phyloP scores from a whole-genome alignment of 306 rosid genomes.

The Oemleria cerasiformis region DNA sequence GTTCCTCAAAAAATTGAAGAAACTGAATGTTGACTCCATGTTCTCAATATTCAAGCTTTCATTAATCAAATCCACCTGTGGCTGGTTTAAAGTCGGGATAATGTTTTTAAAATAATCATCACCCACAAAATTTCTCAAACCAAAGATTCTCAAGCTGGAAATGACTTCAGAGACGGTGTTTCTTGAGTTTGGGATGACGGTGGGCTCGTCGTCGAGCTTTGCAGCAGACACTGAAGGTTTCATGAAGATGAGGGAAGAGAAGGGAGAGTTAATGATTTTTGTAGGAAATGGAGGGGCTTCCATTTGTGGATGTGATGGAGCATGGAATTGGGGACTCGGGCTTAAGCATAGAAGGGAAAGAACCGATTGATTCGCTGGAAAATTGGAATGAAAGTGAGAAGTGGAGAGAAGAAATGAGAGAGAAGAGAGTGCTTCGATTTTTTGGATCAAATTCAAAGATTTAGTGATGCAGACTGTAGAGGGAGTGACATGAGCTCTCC shows the following conservation, averaged over 20 bases:
- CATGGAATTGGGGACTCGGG: conserved; percentile 38
- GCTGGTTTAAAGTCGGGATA: conserved; percentile 28
- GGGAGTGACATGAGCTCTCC: too few species aligned
- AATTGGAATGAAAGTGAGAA: background rate
- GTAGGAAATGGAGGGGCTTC: conserved; percentile 15
- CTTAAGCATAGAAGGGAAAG: background rate
- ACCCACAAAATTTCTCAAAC: conserved; percentile 26
- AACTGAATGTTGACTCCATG: conserved; percentile 35
- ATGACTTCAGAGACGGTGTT: conserved; percentile 35
- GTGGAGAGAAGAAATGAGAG: background rate
- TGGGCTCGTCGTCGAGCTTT: conserved; percentile 19
- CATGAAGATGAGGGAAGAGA: conserved; percentile 26
- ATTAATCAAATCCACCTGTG: conserved; percentile 35
- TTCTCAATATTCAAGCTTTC: conserved; percentile 32
- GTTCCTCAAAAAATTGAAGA: conserved; percentile 37
- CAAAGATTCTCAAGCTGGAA: conserved; percentile 34
- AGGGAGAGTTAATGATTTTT: conserved; percentile 25
- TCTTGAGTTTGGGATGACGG: conserved; percentile 11
- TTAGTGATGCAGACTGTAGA: background rate
- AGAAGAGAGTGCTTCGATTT: background rate
- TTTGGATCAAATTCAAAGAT: background rate
- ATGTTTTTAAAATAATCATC: conserved; percentile 24
- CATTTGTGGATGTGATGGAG: conserved; percentile 32
- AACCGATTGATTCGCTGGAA: conserved; percentile 12
- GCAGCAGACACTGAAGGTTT: conserved; percentile 34